These are phyloP conservation scores for Akanthomyces lecanii DNA, from an alignment of 2,329 filamentous ascomycete genomes.

Conservation along the genomic window DNA sequence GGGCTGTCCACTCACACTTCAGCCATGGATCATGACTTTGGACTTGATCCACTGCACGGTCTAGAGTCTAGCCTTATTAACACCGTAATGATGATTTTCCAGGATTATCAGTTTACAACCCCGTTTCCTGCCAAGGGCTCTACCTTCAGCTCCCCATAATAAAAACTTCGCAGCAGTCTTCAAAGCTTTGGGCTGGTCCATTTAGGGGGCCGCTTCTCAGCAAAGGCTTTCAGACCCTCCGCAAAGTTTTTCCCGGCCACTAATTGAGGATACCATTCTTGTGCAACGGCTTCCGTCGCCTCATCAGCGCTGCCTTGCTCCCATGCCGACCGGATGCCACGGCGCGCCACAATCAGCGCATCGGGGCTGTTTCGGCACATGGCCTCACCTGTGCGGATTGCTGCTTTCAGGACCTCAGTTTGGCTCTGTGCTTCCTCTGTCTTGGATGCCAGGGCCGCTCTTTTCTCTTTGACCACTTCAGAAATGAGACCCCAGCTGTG, in stretches of 20 bases:
- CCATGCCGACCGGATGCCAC: slow-evolving; percentile 66
- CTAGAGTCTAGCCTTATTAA: not conserved
- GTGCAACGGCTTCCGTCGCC: slow-evolving; percentile 28
- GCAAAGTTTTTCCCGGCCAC: not conserved
- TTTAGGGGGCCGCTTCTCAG: not conserved
- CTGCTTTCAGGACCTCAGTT: slow-evolving; percentile 29
- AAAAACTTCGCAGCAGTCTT: no score
- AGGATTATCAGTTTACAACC: no score
- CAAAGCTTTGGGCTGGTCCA: not conserved
- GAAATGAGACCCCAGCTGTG: slow-evolving; percentile 22
- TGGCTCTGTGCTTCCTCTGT: slow-evolving; percentile 29
- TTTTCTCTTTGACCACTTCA: slow-evolving; percentile 24
- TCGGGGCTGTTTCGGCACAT: slow-evolving; percentile 68
- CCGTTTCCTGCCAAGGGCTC: no score
- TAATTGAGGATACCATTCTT: not conserved
- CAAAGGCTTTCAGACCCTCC: not conserved
- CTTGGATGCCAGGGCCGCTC: no score
- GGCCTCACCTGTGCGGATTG: slow-evolving; percentile 24
- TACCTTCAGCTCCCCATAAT: no score
- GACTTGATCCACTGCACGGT: not conserved
- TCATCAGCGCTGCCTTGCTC: slow-evolving; percentile 59
- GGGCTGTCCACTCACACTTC: no score
- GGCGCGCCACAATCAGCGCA: slow-evolving; percentile 63
- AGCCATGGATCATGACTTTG: no score
- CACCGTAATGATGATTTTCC: no score